phyloP scores from a whole-genome alignment of 176 grass and related monocot genomes.

The Guadua angustifolia region DNA sequence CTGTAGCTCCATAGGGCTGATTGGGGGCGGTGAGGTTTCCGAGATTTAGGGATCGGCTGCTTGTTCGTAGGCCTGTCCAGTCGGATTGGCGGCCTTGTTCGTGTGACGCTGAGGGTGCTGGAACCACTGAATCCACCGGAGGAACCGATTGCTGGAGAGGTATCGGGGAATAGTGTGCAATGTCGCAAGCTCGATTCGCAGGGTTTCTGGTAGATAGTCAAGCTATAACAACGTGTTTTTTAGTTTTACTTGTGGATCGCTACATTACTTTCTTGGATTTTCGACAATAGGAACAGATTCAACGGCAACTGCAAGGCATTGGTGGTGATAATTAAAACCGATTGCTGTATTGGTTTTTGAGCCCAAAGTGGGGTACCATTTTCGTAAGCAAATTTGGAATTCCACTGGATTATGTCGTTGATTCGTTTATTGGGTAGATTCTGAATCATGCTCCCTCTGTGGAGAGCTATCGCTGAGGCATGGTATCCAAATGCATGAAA shows the following conservation, averaged over 20 bases:
- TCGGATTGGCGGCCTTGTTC: too few relatives aligned
- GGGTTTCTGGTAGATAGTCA: not conserved
- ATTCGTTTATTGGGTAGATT: not conserved
- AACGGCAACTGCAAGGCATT: not conserved
- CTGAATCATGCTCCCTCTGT: not conserved
- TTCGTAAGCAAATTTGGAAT: not conserved
- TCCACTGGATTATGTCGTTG: not conserved
- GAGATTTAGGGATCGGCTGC: too few relatives aligned
- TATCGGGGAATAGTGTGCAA: not conserved
- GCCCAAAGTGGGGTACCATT: not conserved
- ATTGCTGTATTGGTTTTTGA: not conserved
- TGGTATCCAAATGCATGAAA: not conserved
- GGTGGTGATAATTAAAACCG: not conserved
- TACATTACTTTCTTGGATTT: not conserved
- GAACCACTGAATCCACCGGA: not conserved
- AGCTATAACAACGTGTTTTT: not conserved
- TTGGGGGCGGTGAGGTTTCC: too few relatives aligned
- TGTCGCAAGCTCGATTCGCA: not conserved
- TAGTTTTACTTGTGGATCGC: not conserved
- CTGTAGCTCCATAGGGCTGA: too few relatives aligned
- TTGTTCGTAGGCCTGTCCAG: too few relatives aligned
- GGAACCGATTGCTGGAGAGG: not conserved
- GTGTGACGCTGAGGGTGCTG: not conserved
- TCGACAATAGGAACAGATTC: not conserved
- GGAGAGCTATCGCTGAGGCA: not conserved